A percentile compares a stretch with the other conserved stretches of the same genome.
Evolutionary conservation across 148 eudicot genomes (phyloP).

Genomic region (Vaccinium darrowii): DNA sequence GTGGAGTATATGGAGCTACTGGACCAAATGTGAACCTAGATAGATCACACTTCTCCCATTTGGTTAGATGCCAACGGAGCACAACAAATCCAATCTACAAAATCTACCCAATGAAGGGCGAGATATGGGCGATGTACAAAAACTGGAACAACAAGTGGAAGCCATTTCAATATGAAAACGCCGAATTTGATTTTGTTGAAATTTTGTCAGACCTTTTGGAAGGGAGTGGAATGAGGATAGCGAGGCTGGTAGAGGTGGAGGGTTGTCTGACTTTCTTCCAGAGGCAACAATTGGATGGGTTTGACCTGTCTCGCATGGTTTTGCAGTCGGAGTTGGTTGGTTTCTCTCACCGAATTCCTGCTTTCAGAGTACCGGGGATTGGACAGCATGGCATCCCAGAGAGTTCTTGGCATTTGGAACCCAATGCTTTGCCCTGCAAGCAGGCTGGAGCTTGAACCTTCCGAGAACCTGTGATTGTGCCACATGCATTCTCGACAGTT

Average conservation of each 20-base stretch:
- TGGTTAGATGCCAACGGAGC: slow-evolving; percentile 37
- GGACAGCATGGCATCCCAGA: slow-evolving; percentile 49
- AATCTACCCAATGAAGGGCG: slow-evolving; percentile 56
- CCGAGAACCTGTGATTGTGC: slow-evolving; percentile 1
- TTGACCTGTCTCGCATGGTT: slow-evolving; percentile 39
- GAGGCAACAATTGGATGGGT: slow-evolving; percentile 41
- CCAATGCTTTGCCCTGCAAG: slow-evolving; percentile 49
- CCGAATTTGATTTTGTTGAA: slow-evolving; percentile 26
- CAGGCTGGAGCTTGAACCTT: neutral
- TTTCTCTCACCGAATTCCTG: slow-evolving; percentile 57
- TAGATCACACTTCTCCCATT: slow-evolving; percentile 44
- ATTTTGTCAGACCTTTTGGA: slow-evolving; percentile 30
- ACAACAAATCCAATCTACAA: slow-evolving; percentile 30
- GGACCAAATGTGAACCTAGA: slow-evolving; percentile 24
- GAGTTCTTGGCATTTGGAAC: slow-evolving; percentile 66
- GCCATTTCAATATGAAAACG: slow-evolving; percentile 24
- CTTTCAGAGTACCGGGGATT: slow-evolving; percentile 54
- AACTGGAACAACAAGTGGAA: slow-evolving; percentile 44
- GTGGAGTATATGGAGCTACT: slow-evolving; percentile 36
- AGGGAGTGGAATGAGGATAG: slow-evolving; percentile 30
- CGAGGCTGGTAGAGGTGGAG: slow-evolving; percentile 29
- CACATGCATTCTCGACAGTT: neutral
- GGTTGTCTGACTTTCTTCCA: slow-evolving; percentile 50
- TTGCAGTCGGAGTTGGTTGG: slow-evolving; percentile 41
- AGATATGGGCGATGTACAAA: slow-evolving; percentile 62